Evolutionary conservation across 148 eudicot species (phyloP).

Genomic region (Cornus suecica): DNA sequence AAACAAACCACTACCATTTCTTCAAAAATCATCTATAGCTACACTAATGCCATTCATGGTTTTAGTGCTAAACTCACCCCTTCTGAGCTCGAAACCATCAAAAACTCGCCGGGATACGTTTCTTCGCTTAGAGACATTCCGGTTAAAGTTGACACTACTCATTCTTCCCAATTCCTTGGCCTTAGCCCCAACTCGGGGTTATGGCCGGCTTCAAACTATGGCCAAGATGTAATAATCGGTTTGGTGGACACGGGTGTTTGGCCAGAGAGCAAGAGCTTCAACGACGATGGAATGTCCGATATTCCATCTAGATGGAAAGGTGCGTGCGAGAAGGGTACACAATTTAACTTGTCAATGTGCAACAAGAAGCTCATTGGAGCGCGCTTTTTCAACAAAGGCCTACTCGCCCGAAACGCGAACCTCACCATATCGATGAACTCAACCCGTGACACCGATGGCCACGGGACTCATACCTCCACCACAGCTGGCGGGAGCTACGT

Average conservation of each 20-base stretch:
- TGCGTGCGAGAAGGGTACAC: slow-evolving; percentile 42
- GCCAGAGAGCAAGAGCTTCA: slow-evolving; percentile 64
- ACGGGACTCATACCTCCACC: slow-evolving; percentile 72
- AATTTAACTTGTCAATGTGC: slow-evolving; percentile 51
- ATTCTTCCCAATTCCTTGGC: slow-evolving; percentile 50
- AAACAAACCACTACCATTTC: background rate
- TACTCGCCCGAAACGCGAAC: slow-evolving; percentile 34
- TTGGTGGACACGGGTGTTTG: slow-evolving; percentile 57
- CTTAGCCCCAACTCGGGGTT: slow-evolving; percentile 37
- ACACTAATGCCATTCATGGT: slow-evolving; percentile 60
- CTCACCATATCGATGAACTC: slow-evolving; percentile 33
- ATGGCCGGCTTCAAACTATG: slow-evolving; percentile 54
- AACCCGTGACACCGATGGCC: slow-evolving; percentile 62
- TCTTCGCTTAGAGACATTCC: slow-evolving; percentile 24
- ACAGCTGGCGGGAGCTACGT: slow-evolving; percentile 60
- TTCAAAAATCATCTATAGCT: slow-evolving; percentile 46
- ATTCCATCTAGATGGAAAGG: slow-evolving; percentile 55
- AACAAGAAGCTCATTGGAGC: slow-evolving; percentile 74
- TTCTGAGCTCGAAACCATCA: slow-evolving; percentile 36
- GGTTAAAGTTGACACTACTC: slow-evolving; percentile 49
- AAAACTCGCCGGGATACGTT: slow-evolving; percentile 38
- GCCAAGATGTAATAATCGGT: slow-evolving; percentile 49
- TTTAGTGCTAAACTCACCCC: slow-evolving; percentile 54
- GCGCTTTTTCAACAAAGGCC: slow-evolving; percentile 55
- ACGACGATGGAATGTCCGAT: slow-evolving; percentile 40